Evolutionary conservation across 192 early-diverging fungal species (phyloP), one percentile per base, ranked within the genome.

Genomic region (Gigaspora rosea): DNA sequence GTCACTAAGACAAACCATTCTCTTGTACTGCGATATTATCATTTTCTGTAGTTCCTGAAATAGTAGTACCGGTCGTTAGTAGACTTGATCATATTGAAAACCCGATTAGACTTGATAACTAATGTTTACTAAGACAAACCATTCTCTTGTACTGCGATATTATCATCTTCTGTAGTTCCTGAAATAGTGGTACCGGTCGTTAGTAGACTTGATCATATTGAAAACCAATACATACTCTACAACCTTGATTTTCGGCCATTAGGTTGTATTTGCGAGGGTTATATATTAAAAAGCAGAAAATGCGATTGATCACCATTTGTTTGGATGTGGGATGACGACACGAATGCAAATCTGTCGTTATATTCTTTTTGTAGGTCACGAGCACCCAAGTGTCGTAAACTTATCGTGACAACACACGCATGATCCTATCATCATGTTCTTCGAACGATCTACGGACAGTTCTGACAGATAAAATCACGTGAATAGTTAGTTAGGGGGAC

Each of bases 251-350:
- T 27, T 27, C 27, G 27, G 0, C 50, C 50, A 71, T 71, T 71
- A 71, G 69, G 51, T 71, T 71, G 69, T 71, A 71, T 71, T 71
- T 27, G 69, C 50, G 51, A 71, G 69, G 69, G 49, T 52, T 71
- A n/a, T n/a, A n/a, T n/a, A n/a, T n/a, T n/a, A n/a, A n/a, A n/a
- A n/a, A n/a, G n/a, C n/a, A n/a, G n/a, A 27, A 1, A 27, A 27
- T 27, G 27, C 27, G 1, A 27, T 27, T 27, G 27, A 27, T 27
- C 27, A 27, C 27, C 27, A 27, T 27, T 27, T 27, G 27, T 27
- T 27, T 27, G 27, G 0, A 27, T 27, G 27, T 27, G 27, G 27
- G 27, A 27, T 27, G 27, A 27, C 27, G 27, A 27, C 27, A 27
- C 27, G 27, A 27, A 27, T 27, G 1, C 27, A 27, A 27, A 27